Conservation (phyloP, 208 protist species). For the Herpetomonas muscarum region DNA sequence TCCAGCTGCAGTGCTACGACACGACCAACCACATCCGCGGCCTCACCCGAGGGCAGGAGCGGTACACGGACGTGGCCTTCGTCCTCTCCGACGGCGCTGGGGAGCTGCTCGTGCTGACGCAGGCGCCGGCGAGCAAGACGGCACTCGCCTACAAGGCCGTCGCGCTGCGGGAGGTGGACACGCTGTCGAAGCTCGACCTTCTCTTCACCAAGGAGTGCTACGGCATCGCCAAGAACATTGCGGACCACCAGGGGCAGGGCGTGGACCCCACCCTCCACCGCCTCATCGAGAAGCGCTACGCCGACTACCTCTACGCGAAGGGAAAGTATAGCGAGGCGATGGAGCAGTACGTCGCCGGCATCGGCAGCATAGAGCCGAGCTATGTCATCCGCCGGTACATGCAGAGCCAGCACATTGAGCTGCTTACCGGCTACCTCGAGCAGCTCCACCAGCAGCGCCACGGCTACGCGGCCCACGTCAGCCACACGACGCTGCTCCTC, state of each 20-base stretch:
- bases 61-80: constrained; percentile 55
- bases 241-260: constrained; percentile 26
- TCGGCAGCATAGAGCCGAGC: constrained; percentile 93
- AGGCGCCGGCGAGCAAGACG: constrained; percentile 26
- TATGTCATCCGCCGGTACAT: constrained; percentile 97
- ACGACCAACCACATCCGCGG: constrained; percentile 87
- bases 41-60: constrained; percentile 60
- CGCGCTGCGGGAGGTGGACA: constrained; percentile 88
- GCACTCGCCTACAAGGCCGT: constrained; percentile 19
- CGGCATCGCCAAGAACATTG: constrained; percentile 90
- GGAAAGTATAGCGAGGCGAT: constrained; percentile 83
- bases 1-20: constrained; percentile 86
- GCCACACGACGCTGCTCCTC: constrained; percentile 96
- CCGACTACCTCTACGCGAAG: constrained; percentile 92
- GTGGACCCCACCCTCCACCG: constrained; percentile 68
- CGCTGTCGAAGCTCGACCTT: constrained; percentile 93
- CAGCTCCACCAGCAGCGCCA: constrained; percentile 65
- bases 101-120: constrained; percentile 77
- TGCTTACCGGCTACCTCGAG: constrained; percentile 94
- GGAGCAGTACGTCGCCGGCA: constrained; percentile 91
- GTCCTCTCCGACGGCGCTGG: constrained; percentile 78
- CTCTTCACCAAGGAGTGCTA: constrained; percentile 96
- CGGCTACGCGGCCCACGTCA: constrained; percentile 69
- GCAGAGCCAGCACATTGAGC: constrained; percentile 90
- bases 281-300: constrained; percentile 92